Base-by-base conservation (phyloP, 2,329 filamentous ascomycete genomes). In the Monosporascus sp. region DNA sequence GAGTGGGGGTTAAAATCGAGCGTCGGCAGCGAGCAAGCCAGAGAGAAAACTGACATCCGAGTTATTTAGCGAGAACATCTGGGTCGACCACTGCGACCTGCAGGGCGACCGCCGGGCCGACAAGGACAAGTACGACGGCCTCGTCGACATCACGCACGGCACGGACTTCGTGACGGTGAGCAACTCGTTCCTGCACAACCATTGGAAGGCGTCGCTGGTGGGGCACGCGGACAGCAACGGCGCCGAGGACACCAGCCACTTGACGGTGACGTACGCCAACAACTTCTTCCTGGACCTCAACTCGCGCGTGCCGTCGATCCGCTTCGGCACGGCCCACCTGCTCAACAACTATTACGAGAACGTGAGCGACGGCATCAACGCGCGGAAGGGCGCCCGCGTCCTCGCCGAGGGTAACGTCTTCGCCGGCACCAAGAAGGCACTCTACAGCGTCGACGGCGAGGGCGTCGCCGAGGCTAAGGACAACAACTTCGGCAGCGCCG, bases 121-220 rank as follows among this genome's bases (percentile, higher is more conserved):
- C 73, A 88, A 88, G 72, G 84, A 88, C 72, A 85, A 80, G 72
- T 88, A 86, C 64, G 86, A 88, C 53, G 85, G 86, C 35, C 78
- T 88, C 2, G 70, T 84, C 48, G 86, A 88, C 61, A 70, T 78
- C 49, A 86, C 79, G 48, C 85, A 87, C 69, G 86, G 74, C 47
- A 73, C 78, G 8, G 83, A 88, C 71, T 87, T 72, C 63, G 68
- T 86, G 53, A 86, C 78, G 51, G 65, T 80, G 55, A 73, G 70
- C 43, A 68, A 74, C 62, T 68, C 59, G 9, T 72, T 70, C 58
- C 59, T 73, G 53, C 72, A 73, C 58, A 72, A 86, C 58, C 81
- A 85, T 75, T 82, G 57, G 56, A 66, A 66, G 54, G 59, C 46
- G 18, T 60, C 61, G 37, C 55, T 66, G 6, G 57, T 84, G 51